Percentiles rank a stretch among this genome's conserved stretches.
Evolutionary conservation across 2,329 filamentous ascomycete genomes (phyloP).

Genomic region (Sarocladium kiliense): DNA sequence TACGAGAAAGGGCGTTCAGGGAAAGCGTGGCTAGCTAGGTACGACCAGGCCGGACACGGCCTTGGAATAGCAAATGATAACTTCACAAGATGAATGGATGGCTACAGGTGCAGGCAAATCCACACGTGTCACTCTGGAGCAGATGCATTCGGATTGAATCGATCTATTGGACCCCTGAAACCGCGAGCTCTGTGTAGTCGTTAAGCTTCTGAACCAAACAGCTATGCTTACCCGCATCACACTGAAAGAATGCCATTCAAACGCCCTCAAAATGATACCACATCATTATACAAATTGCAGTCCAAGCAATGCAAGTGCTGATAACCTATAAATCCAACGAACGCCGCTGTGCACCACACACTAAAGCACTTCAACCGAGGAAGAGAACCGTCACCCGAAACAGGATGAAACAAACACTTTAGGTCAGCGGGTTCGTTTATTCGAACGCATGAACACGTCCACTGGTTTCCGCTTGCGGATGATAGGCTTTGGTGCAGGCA

Average conservation of each 20-base stretch:
- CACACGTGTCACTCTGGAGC: too few relatives aligned
- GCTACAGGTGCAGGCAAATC: too few relatives aligned
- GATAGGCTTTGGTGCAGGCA: neutral
- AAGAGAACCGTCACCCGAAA: too few relatives aligned
- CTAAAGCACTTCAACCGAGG: too few relatives aligned
- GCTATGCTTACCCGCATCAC: too few relatives aligned
- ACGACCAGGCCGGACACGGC: neutral
- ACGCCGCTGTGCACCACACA: neutral
- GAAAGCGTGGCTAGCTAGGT: neutral
- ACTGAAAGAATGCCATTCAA: neutral
- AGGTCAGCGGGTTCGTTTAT: constrained; percentile 26
- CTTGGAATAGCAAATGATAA: neutral
- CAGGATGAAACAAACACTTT: neutral
- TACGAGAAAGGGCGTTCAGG: constrained; percentile 1
- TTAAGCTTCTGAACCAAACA: too few relatives aligned
- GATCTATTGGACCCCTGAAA: too few relatives aligned
- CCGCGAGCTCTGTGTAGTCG: too few relatives aligned
- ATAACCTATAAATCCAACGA: neutral
- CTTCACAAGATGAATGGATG: too few relatives aligned
- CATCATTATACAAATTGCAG: neutral
- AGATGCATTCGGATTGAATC: too few relatives aligned
- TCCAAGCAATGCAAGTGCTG: neutral
- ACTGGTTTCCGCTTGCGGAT: constrained; percentile 39
- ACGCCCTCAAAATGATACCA: neutral
- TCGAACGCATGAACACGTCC: constrained; percentile 46